Evolutionary conservation across 495 filamentous ascomycete genomes (phyloP), one percentile per base, ranked within the genome.

Genomic region (Cudoniella acicularis): DNA sequence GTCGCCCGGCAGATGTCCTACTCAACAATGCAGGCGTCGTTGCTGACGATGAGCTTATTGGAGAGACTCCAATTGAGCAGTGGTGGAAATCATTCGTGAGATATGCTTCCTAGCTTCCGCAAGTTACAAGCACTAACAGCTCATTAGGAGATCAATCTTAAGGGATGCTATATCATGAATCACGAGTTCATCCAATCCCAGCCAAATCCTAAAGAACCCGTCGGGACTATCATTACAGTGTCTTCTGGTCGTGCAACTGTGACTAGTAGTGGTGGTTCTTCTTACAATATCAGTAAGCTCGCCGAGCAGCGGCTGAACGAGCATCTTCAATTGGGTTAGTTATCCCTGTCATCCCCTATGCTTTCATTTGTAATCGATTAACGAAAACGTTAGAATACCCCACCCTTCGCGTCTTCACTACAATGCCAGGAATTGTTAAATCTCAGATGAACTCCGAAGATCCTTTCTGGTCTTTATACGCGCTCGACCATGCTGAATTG

Each of bases 341-440:
- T n/a, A 9, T 41, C 36, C 36, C 36, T 41, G 9, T 41, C 36
- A 9, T 41, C 36, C 36, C 36, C 36, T 9, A 41, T n/a, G 9
- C 36, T n/a, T n/a, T n/a, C 9, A 41, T 9, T 41, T 41, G n/a
- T n/a, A n/a, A n/a, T n/a, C n/a, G n/a, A n/a, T 41, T 41, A 41
- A 41, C n/a, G n/a, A 41, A n/a, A 41, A 9, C n/a, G 9, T n/a
- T 41, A 42, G 59, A 62, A 49, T 56, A 62, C 18, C 59, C 59
- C 21, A 56, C 58, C 18, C 67, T 80, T 10, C 73, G 71, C 26
- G 59, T 64, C 16, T 70, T 77, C 40, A 64, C 64, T 24, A 53
- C 76, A 17, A 65, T 74, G 23, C 77, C 77, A 0, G 76, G 77
- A 9, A 67, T 77, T 17, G 64, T 74, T 1, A 41, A 65, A n/a